These are phyloP conservation scores for Rhizopus delemar DNA, from an alignment of 371 early-diverging fungal genomes.

Conservation along the genomic window DNA sequence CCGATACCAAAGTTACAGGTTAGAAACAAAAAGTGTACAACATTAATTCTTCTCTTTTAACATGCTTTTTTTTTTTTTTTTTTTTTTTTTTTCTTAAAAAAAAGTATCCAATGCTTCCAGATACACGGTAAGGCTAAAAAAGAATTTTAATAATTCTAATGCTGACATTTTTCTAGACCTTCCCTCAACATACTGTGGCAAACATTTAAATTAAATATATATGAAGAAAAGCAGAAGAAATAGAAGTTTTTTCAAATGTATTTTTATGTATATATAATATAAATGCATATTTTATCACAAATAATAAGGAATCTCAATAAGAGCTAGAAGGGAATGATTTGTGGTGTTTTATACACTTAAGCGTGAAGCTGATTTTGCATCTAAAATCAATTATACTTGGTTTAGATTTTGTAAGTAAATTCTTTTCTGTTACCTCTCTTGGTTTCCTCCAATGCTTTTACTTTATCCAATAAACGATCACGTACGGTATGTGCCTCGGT, in stretches of 20 bases:
- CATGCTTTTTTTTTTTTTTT: neutral
- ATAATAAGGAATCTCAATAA: too few species aligned
- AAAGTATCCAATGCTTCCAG: slow-evolving; percentile 63
- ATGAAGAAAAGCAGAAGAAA: slow-evolving; percentile 4
- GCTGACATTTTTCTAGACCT: slow-evolving; percentile 12
- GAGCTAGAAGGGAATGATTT: too few species aligned
- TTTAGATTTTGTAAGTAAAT: neutral
- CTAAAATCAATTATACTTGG: neutral
- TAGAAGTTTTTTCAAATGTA: neutral
- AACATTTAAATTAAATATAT: slow-evolving; percentile 26
- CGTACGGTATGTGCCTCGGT: slow-evolving; percentile 14
- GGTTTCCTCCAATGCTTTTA: slow-evolving; percentile 15
- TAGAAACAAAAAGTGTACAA: slow-evolving; percentile 7
- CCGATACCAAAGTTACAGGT: slow-evolving; percentile 63
- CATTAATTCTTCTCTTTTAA: slow-evolving; percentile 6
- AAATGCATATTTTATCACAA: too few species aligned
- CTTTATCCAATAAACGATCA: slow-evolving; percentile 17
- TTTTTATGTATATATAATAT: too few species aligned
- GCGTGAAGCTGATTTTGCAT: neutral
- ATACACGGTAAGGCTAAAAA: slow-evolving; percentile 43
- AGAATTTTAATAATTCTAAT: neutral
- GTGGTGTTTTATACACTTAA: too few species aligned
- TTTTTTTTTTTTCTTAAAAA: neutral
- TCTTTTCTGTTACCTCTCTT: slow-evolving; percentile 9
- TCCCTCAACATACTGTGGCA: slow-evolving; percentile 29